Conservation (phyloP, 2,329 filamentous ascomycete genomes). For the Stromatinia cepivora region DNA sequence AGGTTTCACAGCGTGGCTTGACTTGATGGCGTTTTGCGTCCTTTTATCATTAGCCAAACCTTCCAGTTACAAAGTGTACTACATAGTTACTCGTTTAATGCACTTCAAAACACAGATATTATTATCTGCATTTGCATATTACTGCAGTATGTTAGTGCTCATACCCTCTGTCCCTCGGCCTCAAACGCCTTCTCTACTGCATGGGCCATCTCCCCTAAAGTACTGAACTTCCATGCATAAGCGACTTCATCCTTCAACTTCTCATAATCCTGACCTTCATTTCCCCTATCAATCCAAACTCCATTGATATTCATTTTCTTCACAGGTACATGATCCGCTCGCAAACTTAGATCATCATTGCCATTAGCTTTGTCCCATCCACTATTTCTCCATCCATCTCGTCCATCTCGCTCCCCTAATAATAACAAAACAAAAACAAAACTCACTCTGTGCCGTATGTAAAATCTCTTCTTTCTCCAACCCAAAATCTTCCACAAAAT, state of each 20-base stretch:
- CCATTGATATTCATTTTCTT: slow-evolving; percentile 56
- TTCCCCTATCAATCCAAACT: slow-evolving; percentile 58
- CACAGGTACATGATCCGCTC: slow-evolving; percentile 67
- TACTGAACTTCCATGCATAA: slow-evolving; percentile 59
- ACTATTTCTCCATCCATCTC: background rate
- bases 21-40: background rate
- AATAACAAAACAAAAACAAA: background rate
- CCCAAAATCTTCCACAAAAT: slow-evolving; percentile 53
- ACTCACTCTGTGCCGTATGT: slow-evolving; percentile 65
- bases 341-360: slow-evolving; percentile 42
- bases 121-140: background rate
- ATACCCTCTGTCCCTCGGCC: background rate
- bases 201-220: slow-evolving; percentile 42
- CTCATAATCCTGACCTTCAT: slow-evolving; percentile 44
- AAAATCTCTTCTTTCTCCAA: slow-evolving; percentile 56
- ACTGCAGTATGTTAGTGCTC: background rate
- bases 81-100: background rate
- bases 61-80: background rate
- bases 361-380: background rate
- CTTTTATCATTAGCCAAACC: background rate
- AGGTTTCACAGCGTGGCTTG: background rate
- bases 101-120: background rate
- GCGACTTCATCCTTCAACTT: slow-evolving; percentile 42
- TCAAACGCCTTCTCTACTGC: slow-evolving; percentile 27
- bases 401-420: background rate